Evolutionary conservation across 208 protist species (phyloP), one percentile per base, ranked within the genome.

Genomic region (Trypanosoma lewisi): DNA sequence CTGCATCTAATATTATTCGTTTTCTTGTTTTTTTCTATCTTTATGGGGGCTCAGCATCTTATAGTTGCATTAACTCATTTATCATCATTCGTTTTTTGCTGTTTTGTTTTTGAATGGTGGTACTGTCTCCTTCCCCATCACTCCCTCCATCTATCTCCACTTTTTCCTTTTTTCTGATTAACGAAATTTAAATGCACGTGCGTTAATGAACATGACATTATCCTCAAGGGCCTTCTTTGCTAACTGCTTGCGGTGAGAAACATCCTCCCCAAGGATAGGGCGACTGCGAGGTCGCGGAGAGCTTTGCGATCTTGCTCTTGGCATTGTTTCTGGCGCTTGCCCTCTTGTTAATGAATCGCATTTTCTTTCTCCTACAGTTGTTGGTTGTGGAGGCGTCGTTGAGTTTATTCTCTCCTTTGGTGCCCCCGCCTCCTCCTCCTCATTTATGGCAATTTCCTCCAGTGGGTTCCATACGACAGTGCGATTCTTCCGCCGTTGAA

Each of bases 161-260:
- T 42, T 27, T 21, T 56, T 42, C 33, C 14, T 56, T 42, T 42
- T 23, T 7, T 28, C 17, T n/a, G 3, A 4, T 16, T 48, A 63
- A 28, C n/a, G 42, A 28, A 45, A 23, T 21, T 33, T 65, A 4
- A 53, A 53, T 30, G 8, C 12, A 11, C 70, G 61, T 23, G 52
- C 17, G 33, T 69, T 21, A 41, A 82, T 70, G 47, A 93, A 93
- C 0, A 93, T 70, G 16, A 58, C n/a, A 63, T 93, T 83, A 30
- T 93, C 85, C 58, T 93, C 85, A 44, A 82, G 21, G 1, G 85
- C 85, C n/a, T 78, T 73, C 58, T 79, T 83, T 39, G 85, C 85
- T 4, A 93, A 72, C 57, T 93, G 85, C 27, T 55, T 55, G 11
- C 65, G 63, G 69, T 89, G 75, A 23, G 79, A 68, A 58, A 89